Evolutionary conservation across 1,139 yeast genomes (phyloP), one percentile per base, ranked within the genome.

Genomic region (Wickerhamiella pararugosa): DNA sequence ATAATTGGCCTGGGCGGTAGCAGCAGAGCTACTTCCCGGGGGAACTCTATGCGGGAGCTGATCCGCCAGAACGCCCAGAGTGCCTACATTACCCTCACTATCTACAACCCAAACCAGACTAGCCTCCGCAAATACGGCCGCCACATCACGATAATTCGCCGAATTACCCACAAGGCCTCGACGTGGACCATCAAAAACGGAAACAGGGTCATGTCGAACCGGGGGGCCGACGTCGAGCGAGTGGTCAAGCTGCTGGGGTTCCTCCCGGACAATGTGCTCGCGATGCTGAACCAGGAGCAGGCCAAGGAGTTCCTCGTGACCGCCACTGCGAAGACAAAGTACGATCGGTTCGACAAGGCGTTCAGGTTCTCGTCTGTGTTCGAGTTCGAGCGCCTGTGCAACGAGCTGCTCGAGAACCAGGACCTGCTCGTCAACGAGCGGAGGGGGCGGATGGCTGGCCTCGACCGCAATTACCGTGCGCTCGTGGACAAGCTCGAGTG

Each of bases 1-100:
- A 76, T 92, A 2, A 79, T 86, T 8, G 93, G 95, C 5, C 64
- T 90, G 7, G 98, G 98, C n/a, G 94, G 94, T 1, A 81, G 79
- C 53, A 96, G 97, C 0, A 69, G 78, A n/a, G 86, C 77, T 44
- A 90, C 98, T 0, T 80, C 80, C 53, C 71, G 98, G 58, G 97
- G 94, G 5, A 66, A 74, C 7, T 72, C 77, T 6, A 65, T 83
- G 37, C 77, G 73, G 51, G 76, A 73, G 42, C 65, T 87, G 46
- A 82, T 90, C 43, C 78, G 76, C 55, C 86, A 83, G 51, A 97
- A 96, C 4, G 72, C 73, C 45, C 63, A 70, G 32, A 70, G 73
- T 25, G 77, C 94, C 0, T 66, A 73, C 46, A 73, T 83, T 6
- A 63, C 67, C 1, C 74, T 83, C 25, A 69, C 69, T 1, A 64